These are phyloP conservation scores for Plectosphaerella plurivora DNA, from an alignment of 2,329 filamentous ascomycete species.

Conservation along the genomic window DNA sequence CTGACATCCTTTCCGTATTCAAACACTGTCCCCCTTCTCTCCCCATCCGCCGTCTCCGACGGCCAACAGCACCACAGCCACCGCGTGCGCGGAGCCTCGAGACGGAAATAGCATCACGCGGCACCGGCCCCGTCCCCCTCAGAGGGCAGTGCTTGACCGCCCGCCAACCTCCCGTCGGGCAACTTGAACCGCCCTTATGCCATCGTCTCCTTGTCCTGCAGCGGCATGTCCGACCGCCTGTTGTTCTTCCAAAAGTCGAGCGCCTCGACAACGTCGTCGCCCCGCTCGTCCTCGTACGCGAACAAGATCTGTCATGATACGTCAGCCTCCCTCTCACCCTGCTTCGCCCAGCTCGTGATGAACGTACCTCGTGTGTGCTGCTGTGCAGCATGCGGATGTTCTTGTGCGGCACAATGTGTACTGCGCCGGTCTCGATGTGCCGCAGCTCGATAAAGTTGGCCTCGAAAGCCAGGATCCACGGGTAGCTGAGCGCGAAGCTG, in stretches of 20 bases:
- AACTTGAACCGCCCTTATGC: neutral
- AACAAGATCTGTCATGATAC: conserved; percentile 73
- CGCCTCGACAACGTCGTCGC: conserved; percentile 89
- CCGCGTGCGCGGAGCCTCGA: no score
- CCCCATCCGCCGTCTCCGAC: neutral
- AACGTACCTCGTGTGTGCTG: conserved; percentile 86
- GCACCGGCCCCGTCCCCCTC: no score
- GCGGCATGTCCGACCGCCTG: conserved; percentile 39
- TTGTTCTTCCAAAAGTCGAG: conserved; percentile 91
- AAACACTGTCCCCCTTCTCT: neutral
- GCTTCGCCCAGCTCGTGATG: neutral
- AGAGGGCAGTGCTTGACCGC: no score
- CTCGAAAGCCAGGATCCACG: conserved; percentile 96
- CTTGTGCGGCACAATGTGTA: conserved; percentile 94
- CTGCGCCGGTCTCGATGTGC: conserved; percentile 89
- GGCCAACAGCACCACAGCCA: no score
- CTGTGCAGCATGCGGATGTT: conserved; percentile 97
- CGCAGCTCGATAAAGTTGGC: conserved; percentile 96
- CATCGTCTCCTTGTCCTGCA: neutral
- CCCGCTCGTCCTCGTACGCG: conserved; percentile 92
- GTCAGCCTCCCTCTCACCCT: conserved; percentile 8
- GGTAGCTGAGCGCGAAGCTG: conserved; percentile 89
- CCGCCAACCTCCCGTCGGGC: no score
- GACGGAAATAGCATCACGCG: no score
- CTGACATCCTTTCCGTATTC: no score